These are phyloP conservation scores for Arthrobotrys iridis DNA, from an alignment of 2,329 filamentous ascomycete genomes.

Conservation along the genomic window DNA sequence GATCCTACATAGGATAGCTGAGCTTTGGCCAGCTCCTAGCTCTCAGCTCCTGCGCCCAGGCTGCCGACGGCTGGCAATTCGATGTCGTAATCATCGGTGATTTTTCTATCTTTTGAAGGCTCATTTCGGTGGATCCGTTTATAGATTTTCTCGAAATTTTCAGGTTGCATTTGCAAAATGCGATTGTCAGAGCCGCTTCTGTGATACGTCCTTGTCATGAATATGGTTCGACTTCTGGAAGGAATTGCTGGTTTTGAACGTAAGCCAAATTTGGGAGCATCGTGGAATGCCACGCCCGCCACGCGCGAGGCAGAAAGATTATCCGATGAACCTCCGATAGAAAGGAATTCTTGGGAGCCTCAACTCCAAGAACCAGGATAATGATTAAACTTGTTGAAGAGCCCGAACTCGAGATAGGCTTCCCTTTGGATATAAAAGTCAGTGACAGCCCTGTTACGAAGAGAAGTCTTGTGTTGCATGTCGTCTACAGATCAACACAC, in stretches of 20 bases:
- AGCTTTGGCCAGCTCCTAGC: conserved; percentile 6
- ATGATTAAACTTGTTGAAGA: conserved; percentile 4
- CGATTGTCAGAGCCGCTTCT: conserved; percentile 14
- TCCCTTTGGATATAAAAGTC: neutral
- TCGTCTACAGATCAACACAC: conserved; percentile 53
- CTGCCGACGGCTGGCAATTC: conserved; percentile 1
- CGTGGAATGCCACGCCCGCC: conserved; percentile 12
- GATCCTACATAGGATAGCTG: neutral
- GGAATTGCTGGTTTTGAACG: neutral
- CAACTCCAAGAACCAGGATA: conserved; percentile 27
- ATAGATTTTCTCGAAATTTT: neutral
- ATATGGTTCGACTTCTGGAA: conserved; percentile 4
- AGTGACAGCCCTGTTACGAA: neutral
- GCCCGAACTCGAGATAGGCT: neutral
- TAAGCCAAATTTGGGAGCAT: neutral
- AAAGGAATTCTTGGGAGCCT: conserved; percentile 6
- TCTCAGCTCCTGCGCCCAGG: neutral
- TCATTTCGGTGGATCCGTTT: conserved; percentile 20
- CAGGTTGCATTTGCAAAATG: conserved; percentile 19
- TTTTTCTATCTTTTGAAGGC: conserved; percentile 10
- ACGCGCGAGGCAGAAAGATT: conserved; percentile 30
- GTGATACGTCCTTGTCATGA: conserved; percentile 12
- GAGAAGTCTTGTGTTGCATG: conserved; percentile 35
- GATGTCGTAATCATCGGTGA: conserved; percentile 12
- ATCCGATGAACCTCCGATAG: conserved; percentile 42